A percentile compares a stretch with the other conserved stretches of the same genome.
Evolutionary conservation across 129 eudicot species (phyloP).

Genomic region (Logfia minima): DNA sequence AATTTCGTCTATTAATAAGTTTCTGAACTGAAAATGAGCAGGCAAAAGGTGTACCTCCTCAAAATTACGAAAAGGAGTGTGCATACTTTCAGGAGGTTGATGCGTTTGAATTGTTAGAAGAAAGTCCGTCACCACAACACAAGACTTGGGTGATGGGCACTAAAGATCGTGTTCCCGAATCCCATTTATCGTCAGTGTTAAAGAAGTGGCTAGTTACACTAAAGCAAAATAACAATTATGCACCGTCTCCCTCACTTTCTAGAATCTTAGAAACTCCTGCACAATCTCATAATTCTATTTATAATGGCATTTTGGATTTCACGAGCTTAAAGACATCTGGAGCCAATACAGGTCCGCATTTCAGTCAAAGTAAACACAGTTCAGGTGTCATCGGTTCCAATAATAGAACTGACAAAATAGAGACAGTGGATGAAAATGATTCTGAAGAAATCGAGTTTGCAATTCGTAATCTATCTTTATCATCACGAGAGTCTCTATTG

Average conservation of each 20-base stretch:
- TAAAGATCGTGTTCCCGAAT: slow-evolving; percentile 35
- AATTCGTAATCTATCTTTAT: slow-evolving; percentile 61
- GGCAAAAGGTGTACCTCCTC: slow-evolving; percentile 62
- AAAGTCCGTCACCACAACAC: slow-evolving; percentile 91
- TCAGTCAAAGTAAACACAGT: slow-evolving; percentile 27
- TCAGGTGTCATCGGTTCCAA: slow-evolving; percentile 18
- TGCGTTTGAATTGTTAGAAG: slow-evolving; percentile 77
- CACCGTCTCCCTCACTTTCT: slow-evolving; percentile 62
- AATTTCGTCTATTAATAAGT: no score
- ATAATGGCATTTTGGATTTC: slow-evolving; percentile 25
- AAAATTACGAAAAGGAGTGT: slow-evolving; percentile 73
- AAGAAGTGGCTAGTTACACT: slow-evolving; percentile 62
- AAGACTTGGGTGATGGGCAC: slow-evolving; percentile 75
- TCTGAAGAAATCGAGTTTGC: slow-evolving; percentile 57
- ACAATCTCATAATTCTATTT: slow-evolving; percentile 29
- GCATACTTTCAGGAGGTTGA: slow-evolving; percentile 95
- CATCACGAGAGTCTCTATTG: slow-evolving; percentile 50
- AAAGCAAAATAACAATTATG: slow-evolving; percentile 38
- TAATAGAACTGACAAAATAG: slow-evolving; percentile 30
- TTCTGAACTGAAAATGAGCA: slow-evolving; percentile 4
- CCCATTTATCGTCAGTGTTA: slow-evolving; percentile 66
- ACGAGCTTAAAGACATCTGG: slow-evolving; percentile 34
- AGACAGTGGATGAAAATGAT: slow-evolving; percentile 29
- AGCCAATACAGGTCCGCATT: slow-evolving; percentile 27
- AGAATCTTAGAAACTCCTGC: slow-evolving; percentile 72